Conservation (phyloP, 1,139 yeast species). For the Blastobotrys ciferrii region DNA sequence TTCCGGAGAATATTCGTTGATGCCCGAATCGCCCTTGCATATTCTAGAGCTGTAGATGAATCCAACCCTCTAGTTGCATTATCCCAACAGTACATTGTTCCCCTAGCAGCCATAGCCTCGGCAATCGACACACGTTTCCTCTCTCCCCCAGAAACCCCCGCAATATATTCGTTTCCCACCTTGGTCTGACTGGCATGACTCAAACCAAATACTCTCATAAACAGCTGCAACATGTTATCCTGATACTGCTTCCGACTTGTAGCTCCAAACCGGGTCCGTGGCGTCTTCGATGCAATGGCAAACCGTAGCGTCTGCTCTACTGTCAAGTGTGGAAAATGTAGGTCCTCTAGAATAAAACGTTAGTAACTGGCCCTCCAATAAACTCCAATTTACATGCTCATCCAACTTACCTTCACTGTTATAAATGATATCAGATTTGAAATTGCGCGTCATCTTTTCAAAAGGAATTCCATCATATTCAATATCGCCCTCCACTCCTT, state of each 20-base stretch:
- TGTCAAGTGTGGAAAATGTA: constrained; percentile 59
- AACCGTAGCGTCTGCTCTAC: constrained; percentile 59
- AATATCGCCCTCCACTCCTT: constrained; percentile 40
- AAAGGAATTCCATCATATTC: constrained; percentile 52
- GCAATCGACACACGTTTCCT: constrained; percentile 59
- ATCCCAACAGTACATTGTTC: constrained; percentile 63
- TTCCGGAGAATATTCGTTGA: constrained; percentile 52
- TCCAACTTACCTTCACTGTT: constrained; percentile 44
- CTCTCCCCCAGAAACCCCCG: constrained; percentile 64
- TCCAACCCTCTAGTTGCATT: constrained; percentile 71
- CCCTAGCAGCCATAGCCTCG: constrained; percentile 57
- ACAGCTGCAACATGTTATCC: constrained; percentile 45
- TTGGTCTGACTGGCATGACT: constrained; percentile 51
- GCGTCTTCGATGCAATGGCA: constrained; percentile 57
- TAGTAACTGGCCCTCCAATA: not conserved
- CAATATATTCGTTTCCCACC: constrained; percentile 56
- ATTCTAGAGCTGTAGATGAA: constrained; percentile 67
- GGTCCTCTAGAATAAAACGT: constrained; percentile 38
- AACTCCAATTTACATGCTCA: too few relatives aligned
- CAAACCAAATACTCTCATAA: constrained; percentile 55
- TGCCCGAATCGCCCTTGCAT: constrained; percentile 57
- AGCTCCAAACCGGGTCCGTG: constrained; percentile 48
- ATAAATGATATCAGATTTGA: constrained; percentile 52
- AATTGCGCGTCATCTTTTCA: constrained; percentile 46
- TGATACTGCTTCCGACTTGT: constrained; percentile 48